Percentiles rank a stretch among this genome's conserved stretches.
Evolutionary conservation across 2,329 filamentous ascomycete genomes (phyloP).

Genomic region (Aureobasidium pullulans): DNA sequence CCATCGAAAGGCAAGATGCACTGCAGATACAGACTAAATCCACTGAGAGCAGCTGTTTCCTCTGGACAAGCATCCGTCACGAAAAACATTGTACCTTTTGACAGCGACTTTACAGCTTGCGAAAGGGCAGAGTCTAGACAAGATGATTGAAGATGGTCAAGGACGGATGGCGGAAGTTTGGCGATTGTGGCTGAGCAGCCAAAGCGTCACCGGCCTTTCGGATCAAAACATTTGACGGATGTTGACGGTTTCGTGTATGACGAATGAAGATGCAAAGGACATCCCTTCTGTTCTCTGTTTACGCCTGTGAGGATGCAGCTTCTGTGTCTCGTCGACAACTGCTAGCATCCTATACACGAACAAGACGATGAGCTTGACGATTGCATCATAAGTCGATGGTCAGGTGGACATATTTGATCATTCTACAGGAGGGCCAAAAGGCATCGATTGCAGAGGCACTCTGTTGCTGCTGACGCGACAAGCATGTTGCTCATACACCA

Average conservation of each 20-base stretch:
- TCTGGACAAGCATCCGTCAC: too few relatives aligned
- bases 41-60: too few relatives aligned
- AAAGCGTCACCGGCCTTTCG: neutral
- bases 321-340: neutral
- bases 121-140: neutral
- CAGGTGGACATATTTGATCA: neutral
- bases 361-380: neutral
- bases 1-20: too few relatives aligned
- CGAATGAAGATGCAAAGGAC: neutral
- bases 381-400: conserved; percentile 6
- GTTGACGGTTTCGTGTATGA: conserved; percentile 1
- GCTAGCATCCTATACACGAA: neutral
- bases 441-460: neutral
- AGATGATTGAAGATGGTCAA: neutral
- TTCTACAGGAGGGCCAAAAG: neutral
- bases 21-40: too few relatives aligned
- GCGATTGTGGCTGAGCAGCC: neutral
- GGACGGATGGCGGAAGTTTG: neutral
- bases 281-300: neutral
- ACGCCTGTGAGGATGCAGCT: neutral
- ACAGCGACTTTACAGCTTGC: too few relatives aligned
- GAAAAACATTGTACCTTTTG: too few relatives aligned
- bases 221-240: conserved; percentile 1
- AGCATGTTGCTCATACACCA: conserved; percentile 86
- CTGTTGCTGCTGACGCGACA: neutral